These are phyloP conservation scores for Rhizopogon salebrosus DNA, from an alignment of 768 basidiomycete species.

Conservation along the genomic window DNA sequence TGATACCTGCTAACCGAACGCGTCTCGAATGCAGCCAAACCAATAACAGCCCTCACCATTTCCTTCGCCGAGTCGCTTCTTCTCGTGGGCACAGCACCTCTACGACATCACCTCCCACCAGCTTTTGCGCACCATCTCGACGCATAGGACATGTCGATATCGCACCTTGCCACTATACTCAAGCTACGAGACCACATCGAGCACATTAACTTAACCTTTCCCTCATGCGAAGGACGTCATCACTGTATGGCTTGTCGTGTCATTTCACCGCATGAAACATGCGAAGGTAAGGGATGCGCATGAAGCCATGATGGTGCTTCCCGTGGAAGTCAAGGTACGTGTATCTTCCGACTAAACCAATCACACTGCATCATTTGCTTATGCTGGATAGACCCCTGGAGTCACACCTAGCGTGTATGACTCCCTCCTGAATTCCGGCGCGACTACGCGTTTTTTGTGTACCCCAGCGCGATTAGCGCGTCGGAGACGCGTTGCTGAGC, in stretches of 20 bases:
- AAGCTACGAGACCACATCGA: conserved; percentile 86
- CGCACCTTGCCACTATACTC: conserved; percentile 36
- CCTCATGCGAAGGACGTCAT: conserved; percentile 49
- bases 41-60: conserved; percentile 66
- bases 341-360: too few species aligned
- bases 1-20: conserved; percentile 1
- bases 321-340: conserved; percentile 29
- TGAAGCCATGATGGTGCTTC: conserved; percentile 62
- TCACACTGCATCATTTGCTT: background rate
- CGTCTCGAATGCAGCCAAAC: conserved; percentile 43
- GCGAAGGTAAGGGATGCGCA: conserved; percentile 63
- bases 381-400: conserved; percentile 13
- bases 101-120: conserved; percentile 92
- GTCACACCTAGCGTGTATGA: conserved; percentile 18
- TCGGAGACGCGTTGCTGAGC: conserved; percentile 47
- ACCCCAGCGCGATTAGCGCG: conserved; percentile 27
- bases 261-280: conserved; percentile 44
- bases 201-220: conserved; percentile 55
- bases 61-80: conserved; percentile 77
- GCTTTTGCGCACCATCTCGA: conserved; percentile 72
- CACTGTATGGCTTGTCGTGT: conserved; percentile 56
- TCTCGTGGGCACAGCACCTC: conserved; percentile 76
- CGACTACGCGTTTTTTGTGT: conserved; percentile 65
- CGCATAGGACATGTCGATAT: conserved; percentile 38
- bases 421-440: conserved; percentile 55